phyloP scores from a whole-genome alignment of 2,329 filamentous ascomycete genomes.

The Diaporthe sp. region DNA sequence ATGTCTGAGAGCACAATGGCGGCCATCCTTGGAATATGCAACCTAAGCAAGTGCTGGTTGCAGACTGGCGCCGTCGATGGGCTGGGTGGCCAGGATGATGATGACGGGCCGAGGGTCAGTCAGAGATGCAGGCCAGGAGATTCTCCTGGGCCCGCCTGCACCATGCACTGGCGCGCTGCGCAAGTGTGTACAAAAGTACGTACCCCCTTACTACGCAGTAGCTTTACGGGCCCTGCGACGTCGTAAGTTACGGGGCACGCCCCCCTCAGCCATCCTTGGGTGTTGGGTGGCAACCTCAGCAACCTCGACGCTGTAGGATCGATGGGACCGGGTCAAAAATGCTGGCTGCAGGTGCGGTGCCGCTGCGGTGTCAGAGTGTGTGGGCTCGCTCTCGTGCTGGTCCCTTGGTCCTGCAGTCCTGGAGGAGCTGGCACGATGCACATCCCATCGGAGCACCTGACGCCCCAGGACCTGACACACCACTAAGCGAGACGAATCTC shows the following conservation, averaged over 20 bases:
- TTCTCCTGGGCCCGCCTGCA: conserved; percentile 35
- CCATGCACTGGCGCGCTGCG: not conserved
- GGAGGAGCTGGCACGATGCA: conserved; percentile 33
- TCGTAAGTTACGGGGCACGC: conserved; percentile 40
- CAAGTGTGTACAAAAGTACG: conserved; percentile 18
- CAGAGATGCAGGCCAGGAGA: conserved; percentile 31
- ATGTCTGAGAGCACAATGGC: conserved; percentile 32
- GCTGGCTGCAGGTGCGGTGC: conserved; percentile 17
- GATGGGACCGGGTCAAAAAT: conserved; percentile 16
- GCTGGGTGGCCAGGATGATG: conserved; percentile 4
- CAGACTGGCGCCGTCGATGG: conserved; percentile 27
- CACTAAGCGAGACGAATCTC: conserved; percentile 32
- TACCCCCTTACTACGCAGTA: conserved; percentile 33
- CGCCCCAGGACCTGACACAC: conserved; percentile 32
- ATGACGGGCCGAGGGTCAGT: conserved; percentile 35
- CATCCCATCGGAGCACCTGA: conserved; percentile 39
- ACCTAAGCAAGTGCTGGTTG: conserved; percentile 26
- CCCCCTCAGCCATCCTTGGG: conserved; percentile 25
- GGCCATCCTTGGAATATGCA: conserved; percentile 31
- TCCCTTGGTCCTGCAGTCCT: conserved; percentile 28
- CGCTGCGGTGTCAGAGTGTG: conserved; percentile 15
- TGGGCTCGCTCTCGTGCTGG: conserved; percentile 31
- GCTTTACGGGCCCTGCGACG: conserved; percentile 30
- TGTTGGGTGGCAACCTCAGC: conserved; percentile 34
- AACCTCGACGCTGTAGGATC: conserved; percentile 30